Conservation (phyloP, 176 grass and related monocot genomes). For the Hordeum marinum region DNA sequence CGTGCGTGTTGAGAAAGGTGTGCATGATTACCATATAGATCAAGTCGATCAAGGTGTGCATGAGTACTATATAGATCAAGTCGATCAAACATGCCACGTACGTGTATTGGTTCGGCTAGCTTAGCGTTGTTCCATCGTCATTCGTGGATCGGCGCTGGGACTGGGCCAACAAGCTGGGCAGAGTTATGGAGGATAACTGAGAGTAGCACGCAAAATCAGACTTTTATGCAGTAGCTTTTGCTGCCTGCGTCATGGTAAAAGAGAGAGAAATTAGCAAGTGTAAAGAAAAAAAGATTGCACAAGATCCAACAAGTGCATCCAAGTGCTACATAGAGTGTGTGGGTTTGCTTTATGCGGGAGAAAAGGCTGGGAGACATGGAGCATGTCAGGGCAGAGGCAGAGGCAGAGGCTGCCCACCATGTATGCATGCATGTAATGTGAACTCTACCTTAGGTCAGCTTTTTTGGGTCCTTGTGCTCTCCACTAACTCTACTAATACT, state of each 20-base stretch:
- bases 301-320: constrained; percentile 62
- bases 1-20: too few relatives aligned
- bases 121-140: too few relatives aligned
- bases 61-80: too few relatives aligned
- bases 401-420: constrained; percentile 30
- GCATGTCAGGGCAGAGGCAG: constrained; percentile 36
- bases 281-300: constrained; percentile 1
- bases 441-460: constrained; percentile 13
- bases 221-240: constrained; percentile 37
- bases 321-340: constrained; percentile 29
- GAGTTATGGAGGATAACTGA: constrained; percentile 20
- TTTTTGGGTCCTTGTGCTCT: constrained; percentile 35
- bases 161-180: not conserved
- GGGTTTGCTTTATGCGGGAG: constrained; percentile 46
- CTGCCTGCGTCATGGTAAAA: constrained; percentile 8
- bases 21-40: too few relatives aligned
- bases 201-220: constrained; percentile 29
- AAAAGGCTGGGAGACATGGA: constrained; percentile 51
- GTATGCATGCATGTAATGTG: constrained; percentile 2
- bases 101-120: too few relatives aligned
- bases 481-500: constrained; percentile 22
- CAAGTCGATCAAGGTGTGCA: too few relatives aligned
- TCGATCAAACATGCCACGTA: too few relatives aligned
- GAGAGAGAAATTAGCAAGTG: not conserved
- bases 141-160: too few relatives aligned